Evolutionary conservation across 2,329 filamentous ascomycete genomes (phyloP).

Genomic region (Colletotrichum chlorophyti): DNA sequence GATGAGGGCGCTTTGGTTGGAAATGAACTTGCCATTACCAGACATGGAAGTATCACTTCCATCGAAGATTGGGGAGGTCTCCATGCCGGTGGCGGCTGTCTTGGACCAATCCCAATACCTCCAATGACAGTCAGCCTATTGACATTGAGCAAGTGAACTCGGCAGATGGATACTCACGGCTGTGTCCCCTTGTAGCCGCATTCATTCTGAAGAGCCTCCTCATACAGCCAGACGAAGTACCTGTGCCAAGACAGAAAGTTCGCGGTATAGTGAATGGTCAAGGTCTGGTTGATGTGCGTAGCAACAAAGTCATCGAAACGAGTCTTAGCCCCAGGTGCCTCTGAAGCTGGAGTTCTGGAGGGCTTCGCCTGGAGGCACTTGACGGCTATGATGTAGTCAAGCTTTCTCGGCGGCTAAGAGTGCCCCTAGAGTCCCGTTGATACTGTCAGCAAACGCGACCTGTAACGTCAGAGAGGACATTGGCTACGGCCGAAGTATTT

Average conservation of each 20-base stretch:
- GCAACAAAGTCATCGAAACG: conserved; percentile 59
- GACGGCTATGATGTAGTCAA: conserved; percentile 51
- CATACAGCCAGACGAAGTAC: conserved; percentile 39
- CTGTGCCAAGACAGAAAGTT: conserved; percentile 41
- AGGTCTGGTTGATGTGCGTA: conserved; percentile 55
- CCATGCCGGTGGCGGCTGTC: conserved; percentile 37
- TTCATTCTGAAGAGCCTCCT: conserved; percentile 32
- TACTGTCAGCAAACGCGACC: not conserved
- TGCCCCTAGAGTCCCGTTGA: conserved; percentile 31
- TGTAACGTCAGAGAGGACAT: too few relatives aligned
- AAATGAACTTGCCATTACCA: conserved; percentile 48
- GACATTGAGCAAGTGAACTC: too few relatives aligned
- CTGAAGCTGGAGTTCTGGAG: conserved; percentile 38
- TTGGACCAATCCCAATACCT: conserved; percentile 38
- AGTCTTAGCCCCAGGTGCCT: conserved; percentile 49
- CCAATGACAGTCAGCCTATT: conserved; percentile 1
- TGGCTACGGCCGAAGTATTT: not conserved
- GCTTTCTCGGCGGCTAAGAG: conserved; percentile 40
- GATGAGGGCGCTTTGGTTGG: conserved; percentile 32
- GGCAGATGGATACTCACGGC: conserved; percentile 39
- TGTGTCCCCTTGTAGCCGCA: conserved; percentile 49
- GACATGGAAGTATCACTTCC: conserved; percentile 53
- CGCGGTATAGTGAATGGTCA: conserved; percentile 48
- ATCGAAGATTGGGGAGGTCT: conserved; percentile 54
- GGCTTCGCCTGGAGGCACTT: conserved; percentile 50